Evolutionary conservation across 441 rosid species (phyloP).

Genomic region (Erysimum pusillum): DNA sequence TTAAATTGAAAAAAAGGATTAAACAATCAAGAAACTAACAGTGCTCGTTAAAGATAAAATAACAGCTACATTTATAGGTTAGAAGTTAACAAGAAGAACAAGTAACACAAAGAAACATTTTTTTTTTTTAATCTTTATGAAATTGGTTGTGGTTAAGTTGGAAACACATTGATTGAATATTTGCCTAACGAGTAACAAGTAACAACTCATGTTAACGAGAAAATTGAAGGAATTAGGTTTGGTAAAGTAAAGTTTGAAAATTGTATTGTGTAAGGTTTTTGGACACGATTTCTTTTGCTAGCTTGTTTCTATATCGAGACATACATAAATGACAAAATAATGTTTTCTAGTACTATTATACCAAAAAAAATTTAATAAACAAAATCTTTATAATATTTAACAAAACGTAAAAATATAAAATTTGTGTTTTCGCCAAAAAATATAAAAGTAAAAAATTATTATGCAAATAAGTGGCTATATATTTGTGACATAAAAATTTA

Average conservation of each 20-base stretch:
- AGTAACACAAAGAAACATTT: slow-evolving; percentile 11
- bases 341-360: too few species aligned
- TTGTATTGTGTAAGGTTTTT: not conserved
- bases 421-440: too few species aligned
- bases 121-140: not conserved
- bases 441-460: too few species aligned
- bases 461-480: too few species aligned
- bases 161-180: slow-evolving; percentile 29
- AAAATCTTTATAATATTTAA: too few species aligned
- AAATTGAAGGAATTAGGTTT: not conserved
- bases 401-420: too few species aligned
- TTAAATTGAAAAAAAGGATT: not conserved
- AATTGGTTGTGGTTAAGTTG: slow-evolving; percentile 2
- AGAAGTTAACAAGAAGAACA: slow-evolving; percentile 39
- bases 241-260: slow-evolving; percentile 23
- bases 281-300: not conserved
- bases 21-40: not conserved
- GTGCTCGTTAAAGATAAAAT: slow-evolving; percentile 12
- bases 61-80: slow-evolving; percentile 30
- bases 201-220: not conserved
- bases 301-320: not conserved
- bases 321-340: too few species aligned
- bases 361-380: too few species aligned
- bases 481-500: too few species aligned
- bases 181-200: slow-evolving; percentile 37